Evolutionary conservation across 768 basidiomycete genomes (phyloP), one percentile per base, ranked within the genome.

Genomic region (Trametes cubensis): DNA sequence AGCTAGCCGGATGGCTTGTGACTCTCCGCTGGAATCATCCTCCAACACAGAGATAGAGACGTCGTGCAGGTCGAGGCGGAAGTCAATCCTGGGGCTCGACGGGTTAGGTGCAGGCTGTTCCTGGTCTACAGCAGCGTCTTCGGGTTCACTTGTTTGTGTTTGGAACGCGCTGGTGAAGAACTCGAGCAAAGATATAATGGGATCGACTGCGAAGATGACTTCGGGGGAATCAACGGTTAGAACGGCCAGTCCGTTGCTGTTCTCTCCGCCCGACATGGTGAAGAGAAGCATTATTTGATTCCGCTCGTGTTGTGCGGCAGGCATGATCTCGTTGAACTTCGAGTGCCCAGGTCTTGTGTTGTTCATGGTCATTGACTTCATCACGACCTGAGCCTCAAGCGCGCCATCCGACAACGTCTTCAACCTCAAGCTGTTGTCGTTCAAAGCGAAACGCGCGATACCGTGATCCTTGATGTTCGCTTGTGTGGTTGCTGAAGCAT

Each of bases 241-340:
- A 58, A 98, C 82, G 6, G 87, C 88, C n/a, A 94, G 79, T 4
- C 91, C 80, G 40, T 86, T 79, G 21, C 76, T 71, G 53, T 81
- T 77, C 10, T 71, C 45, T 0, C 85, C 86, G 17, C 89, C 87
- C 13, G 93, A 81, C 66, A 83, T 83, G 2, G 92, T 92, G 73
- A 92, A 98, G 34, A 97, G 82, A n/a, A 97, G 71, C 92, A 96
- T 97, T 71, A 98, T 89, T 69, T 97, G 94, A 61, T 95, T 95
- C 53, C 91, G 80, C 61, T 88, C 84, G 67, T 97, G 94, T 59
- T 87, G 84, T 15, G 93, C 90, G 6, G 94, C 88, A 14, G 97
- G 96, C 63, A 99, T 92, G 58, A 99, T 95, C 73, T 98, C 95
- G 44, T 95, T 85, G 79, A 95, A 98, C 68, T 84, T 88, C 23